Evolutionary conservation across 148 eudicot genomes (phyloP), one percentile per base, ranked within the genome.

Genomic region (Rhododendron simsii): DNA sequence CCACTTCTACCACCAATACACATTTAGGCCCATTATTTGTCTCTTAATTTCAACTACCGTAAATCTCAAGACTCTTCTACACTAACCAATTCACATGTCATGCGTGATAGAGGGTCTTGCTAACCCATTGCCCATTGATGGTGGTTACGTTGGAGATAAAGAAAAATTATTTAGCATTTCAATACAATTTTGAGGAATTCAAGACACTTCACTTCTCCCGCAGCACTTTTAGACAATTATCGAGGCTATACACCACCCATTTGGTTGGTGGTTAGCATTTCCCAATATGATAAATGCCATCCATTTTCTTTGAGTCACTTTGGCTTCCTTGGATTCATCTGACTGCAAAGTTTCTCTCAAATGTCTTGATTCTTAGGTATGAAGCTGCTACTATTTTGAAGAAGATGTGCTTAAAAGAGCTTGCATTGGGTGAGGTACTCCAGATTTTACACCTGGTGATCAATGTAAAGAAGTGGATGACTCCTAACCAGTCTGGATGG

Each of bases 351-450:
- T 78, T 53, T 80, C 7, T 84, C 71, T 81, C 35, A 44, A 65
- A 9, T 37, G 41, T 59, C 35, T 80, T 53, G 15, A 18, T 85
- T 44, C 61, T 50, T 90, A 96, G 99, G 90, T 96, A 92, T 86
- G 99, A 96, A 92, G 98, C 98, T 81, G 99, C 96, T 33, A 86
- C 89, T 67, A 84, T 92, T 82, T 87, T 96, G 90, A 95, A 92
- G 92, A 90, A 88, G 69, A 89, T 84, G 81, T 93, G 98, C 89
- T 88, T 96, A 86, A 93, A 87, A 85, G 94, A 92, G 87, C 80
- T 88, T 77, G 85, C 91, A 81, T 86, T 96, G 83, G 99, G 99
- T 74, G 87, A 96, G 45, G 90, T 92, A 85, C 92, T 94, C 82
- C 94, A 88, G 89, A 90, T 96, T 85, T 83, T 96, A 87, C 90